Base-by-base conservation (phyloP, 1,284 basidiomycete genomes). In the Fereydounia khargensis region DNA sequence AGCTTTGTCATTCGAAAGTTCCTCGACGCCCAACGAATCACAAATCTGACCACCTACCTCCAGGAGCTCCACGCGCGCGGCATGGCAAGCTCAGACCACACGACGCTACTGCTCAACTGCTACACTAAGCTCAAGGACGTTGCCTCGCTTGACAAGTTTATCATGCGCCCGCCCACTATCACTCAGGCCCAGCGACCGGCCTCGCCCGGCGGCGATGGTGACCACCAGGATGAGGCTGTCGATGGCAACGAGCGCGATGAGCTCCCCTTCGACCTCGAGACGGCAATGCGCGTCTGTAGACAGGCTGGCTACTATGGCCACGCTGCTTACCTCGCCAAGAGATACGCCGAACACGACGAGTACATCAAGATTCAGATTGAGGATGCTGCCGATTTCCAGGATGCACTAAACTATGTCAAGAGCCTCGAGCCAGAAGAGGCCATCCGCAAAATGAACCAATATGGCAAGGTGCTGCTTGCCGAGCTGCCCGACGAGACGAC, bases 1-100 rank as follows among this genome's bases (percentile, higher is more conserved):
- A 95, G 91, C 72, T 95, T 95, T 77, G 90, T 98, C 17, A 92
- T 98, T 51, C 85, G 95, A 61, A 96, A 70, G 90, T 97, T 94
- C 77, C 83, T 99, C 30, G 94, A 96, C 65, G 91, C 94, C 0
- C 94, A 98, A 75, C 81, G 94, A 4, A 96, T 97, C 44, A 86
- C 90, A 51, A 91, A 92, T 70, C 85, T 99, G 39, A 91, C 90
- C 13, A 89, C 87, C 1, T 98, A 97, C 74, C 82, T 99, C 1
- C 91, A 98, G 81, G 92, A 95, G 73, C 80, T 99, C 0, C 94
- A 98, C 69, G 81, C 88, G 2, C 81, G 86, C 0, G 87, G 88
- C 0, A 83, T 94, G 4, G 94, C 94, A 9, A 97, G 95, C 68
- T 85, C 91, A 0, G 94, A 98, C 65, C 94, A 97, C 74, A 98